Evolutionary conservation across 805 yeast genomes (phyloP).

Genomic region (Lachancea sp.): DNA sequence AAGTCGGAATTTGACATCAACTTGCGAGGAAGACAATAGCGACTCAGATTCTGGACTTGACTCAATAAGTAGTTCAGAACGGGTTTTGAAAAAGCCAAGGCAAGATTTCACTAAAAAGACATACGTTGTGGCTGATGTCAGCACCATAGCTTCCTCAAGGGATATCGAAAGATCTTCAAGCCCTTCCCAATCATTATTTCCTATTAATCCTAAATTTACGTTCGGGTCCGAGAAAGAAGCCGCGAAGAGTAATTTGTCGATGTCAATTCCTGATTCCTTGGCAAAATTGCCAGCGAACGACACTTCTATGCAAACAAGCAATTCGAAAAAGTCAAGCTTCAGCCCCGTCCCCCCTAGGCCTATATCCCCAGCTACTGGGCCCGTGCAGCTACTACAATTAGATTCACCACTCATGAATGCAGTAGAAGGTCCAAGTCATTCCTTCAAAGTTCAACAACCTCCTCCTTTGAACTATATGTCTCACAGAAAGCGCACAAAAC

Average conservation of each 20-base stretch:
- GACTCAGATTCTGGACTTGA: background rate
- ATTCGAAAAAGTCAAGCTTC: background rate
- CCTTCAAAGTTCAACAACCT: slow-evolving; percentile 22
- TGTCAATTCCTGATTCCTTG: background rate
- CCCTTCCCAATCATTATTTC: background rate
- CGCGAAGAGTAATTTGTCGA: background rate
- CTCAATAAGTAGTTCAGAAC: background rate
- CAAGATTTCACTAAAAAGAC: background rate
- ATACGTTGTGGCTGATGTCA: background rate
- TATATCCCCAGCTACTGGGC: slow-evolving; percentile 2
- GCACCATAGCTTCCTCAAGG: background rate
- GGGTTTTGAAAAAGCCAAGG: background rate
- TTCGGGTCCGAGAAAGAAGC: background rate
- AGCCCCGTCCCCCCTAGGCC: background rate
- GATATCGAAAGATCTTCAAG: background rate
- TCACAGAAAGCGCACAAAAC: slow-evolving; percentile 46
- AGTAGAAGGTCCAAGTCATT: slow-evolving; percentile 30
- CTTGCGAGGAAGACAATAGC: background rate
- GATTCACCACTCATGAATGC: slow-evolving; percentile 39
- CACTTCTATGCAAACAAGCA: background rate
- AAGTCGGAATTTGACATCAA: slow-evolving; percentile 22
- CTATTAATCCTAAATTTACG: background rate
- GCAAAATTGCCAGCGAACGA: background rate
- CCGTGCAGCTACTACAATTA: slow-evolving; percentile 15
- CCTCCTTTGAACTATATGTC: slow-evolving; percentile 47